These are phyloP conservation scores for Oryza glaberrima DNA, from an alignment of 176 grass and related monocot genomes.

Conservation along the genomic window DNA sequence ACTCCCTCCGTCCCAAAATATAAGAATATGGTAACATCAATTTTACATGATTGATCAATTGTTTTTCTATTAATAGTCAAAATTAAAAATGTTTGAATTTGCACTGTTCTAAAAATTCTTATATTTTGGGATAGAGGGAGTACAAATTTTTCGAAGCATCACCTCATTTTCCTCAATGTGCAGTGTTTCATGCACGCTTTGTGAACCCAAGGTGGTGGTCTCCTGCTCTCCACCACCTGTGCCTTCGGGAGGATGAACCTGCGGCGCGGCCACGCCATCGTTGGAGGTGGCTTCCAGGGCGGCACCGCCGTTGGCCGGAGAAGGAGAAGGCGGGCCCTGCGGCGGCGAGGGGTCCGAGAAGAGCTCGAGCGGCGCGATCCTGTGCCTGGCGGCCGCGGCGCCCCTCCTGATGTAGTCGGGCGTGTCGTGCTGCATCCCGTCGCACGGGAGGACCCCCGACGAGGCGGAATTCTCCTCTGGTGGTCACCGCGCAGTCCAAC, in stretches of 20 bases:
- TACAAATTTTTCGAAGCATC: not conserved
- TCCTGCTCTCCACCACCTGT: slow-evolving; percentile 21
- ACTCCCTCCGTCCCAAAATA: too few relatives aligned
- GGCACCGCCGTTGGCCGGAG: not conserved
- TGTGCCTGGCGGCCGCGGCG: slow-evolving; percentile 42
- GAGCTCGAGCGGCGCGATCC: slow-evolving; percentile 68
- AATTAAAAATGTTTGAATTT: too few relatives aligned
- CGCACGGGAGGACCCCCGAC: slow-evolving; percentile 40
- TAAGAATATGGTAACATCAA: too few relatives aligned
- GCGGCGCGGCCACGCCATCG: not conserved
- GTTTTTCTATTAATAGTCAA: too few relatives aligned
- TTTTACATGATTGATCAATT: too few relatives aligned
- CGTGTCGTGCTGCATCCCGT: slow-evolving; percentile 54
- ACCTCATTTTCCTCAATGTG: slow-evolving; percentile 25
- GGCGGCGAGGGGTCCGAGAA: slow-evolving; percentile 48
- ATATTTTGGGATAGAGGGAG: too few relatives aligned
- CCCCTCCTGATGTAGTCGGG: slow-evolving; percentile 76
- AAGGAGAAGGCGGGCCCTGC: not conserved
- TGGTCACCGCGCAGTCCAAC: not conserved
- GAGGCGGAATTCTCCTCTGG: not conserved
- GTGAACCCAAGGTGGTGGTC: not conserved
- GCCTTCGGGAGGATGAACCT: not conserved
- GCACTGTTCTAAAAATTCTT: too few relatives aligned
- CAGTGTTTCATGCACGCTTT: not conserved
- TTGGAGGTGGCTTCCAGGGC: slow-evolving; percentile 15